These are phyloP conservation scores for Elsinoe necatrix DNA, from an alignment of 2,329 filamentous ascomycete genomes.

Conservation along the genomic window DNA sequence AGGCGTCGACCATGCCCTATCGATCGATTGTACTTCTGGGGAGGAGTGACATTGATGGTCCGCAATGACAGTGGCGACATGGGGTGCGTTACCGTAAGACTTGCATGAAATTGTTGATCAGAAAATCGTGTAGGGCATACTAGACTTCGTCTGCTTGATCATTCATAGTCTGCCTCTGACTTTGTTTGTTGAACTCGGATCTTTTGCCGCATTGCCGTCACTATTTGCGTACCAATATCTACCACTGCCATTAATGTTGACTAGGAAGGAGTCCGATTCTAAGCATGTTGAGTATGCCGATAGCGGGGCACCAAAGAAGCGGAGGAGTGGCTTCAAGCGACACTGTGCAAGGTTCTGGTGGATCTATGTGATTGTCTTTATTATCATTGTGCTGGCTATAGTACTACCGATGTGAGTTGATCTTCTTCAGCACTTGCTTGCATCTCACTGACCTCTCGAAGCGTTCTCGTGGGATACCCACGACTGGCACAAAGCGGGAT, in stretches of 20 bases:
- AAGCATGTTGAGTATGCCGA: conserved; percentile 2
- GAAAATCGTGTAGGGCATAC: background rate
- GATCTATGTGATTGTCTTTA: conserved; percentile 47
- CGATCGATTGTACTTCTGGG: background rate
- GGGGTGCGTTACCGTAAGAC: background rate
- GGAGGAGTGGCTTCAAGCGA: conserved; percentile 18
- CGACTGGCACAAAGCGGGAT: conserved; percentile 49
- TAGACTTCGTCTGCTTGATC: background rate
- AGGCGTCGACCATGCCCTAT: background rate
- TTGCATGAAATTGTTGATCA: background rate
- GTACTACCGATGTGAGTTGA: conserved; percentile 52
- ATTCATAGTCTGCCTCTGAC: background rate
- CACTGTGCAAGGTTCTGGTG: conserved; percentile 47
- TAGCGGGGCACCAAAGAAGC: background rate
- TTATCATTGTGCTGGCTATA: conserved; percentile 45
- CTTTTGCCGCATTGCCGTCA: background rate
- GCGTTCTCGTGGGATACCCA: conserved; percentile 52
- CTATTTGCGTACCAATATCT: background rate
- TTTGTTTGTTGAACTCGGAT: background rate
- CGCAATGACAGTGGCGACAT: background rate
- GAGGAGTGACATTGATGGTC: background rate
- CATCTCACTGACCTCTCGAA: conserved; percentile 21
- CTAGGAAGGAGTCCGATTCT: background rate
- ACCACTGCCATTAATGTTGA: background rate
- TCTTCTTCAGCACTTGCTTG: background rate